These are phyloP conservation scores for Lecanicillium sp. DNA, from an alignment of 2,329 filamentous ascomycete species.

Conservation along the genomic window DNA sequence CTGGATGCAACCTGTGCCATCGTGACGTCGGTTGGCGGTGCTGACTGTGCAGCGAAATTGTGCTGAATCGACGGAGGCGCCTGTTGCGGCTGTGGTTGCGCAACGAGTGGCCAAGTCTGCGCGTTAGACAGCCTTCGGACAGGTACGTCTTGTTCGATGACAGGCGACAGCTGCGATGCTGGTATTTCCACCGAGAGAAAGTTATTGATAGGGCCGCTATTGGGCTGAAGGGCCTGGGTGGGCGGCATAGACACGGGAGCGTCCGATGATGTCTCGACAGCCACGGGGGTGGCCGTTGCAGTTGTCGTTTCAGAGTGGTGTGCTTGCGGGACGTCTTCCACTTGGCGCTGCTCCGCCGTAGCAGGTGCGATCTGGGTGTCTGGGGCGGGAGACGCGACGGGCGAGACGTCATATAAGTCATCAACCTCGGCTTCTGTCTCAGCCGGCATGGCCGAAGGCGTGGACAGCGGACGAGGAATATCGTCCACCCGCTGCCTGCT, in stretches of 20 bases:
- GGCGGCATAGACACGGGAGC: conserved; percentile 21
- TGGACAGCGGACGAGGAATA: conserved; percentile 26
- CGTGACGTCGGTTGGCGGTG: background rate
- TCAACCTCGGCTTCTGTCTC: conserved; percentile 25
- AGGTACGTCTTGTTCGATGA: background rate
- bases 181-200: conserved; percentile 26
- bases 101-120: conserved; percentile 42
- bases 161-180: conserved; percentile 19
- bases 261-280: too few relatives aligned
- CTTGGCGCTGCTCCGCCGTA: background rate
- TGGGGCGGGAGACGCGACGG: conserved; percentile 35
- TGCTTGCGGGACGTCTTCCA: background rate
- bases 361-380: background rate
- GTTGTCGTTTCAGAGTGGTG: conserved; percentile 1
- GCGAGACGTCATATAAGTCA: conserved; percentile 43
- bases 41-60: conserved; percentile 6
- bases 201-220: conserved; percentile 17
- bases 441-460: conserved; percentile 18
- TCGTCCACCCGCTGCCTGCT: conserved; percentile 23
- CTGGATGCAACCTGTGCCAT: background rate
- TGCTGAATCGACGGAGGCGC: background rate
- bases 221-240: conserved; percentile 15
- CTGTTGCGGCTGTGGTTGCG: conserved; percentile 17
- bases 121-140: conserved; percentile 28
- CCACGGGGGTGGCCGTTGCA: conserved; percentile 3